Evolutionary conservation across 805 yeast species (phyloP), one percentile per base, ranked within the genome.

Genomic region (Pichia heedii): DNA sequence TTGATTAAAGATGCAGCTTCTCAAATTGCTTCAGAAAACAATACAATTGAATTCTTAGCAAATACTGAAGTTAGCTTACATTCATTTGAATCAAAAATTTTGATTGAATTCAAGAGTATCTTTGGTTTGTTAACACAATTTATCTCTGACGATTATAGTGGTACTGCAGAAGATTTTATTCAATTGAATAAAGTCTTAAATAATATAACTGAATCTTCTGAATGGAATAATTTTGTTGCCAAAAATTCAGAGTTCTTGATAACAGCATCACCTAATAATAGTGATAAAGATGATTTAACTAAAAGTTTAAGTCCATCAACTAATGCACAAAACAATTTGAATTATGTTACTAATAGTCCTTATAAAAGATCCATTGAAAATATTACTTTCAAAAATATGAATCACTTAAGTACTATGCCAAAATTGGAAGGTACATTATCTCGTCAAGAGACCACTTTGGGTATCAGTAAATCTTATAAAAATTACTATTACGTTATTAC

Each of bases 401-500:
- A 55, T 40, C 73, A 70, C 51, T 59, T 57, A 26, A 50, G 73
- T 3, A 61, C 73, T 7, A 49, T 44, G 27, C 78, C 80, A 3
- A 55, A 72, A 22, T 55, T 74, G 15, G 76, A 71, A 50, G 80
- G 80, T 33, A 48, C 63, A 22, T 54, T 74, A 34, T 59, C 61
- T 50, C 67, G 71, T 42, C 72, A 71, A 54, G 70, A 68, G 38
- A 71, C 75, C 6, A 57, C 60, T 32, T 45, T 75, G 24, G 47
- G 47, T 33, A 18, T 48, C 11, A 54, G 62, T 41, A 70, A 71
- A 50, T 57, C 62, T 42, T 73, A 67, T 55, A 58, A 60, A 41
- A 58, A 73, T 10, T 67, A 64, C 50, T 75, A 67, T 54, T 74
- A 66, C 51, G 78, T 70, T 33, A 57, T 74, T 36, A 67, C 78